Conservation (phyloP, 345 rosid species). For the Sonneratia caseolaris region DNA sequence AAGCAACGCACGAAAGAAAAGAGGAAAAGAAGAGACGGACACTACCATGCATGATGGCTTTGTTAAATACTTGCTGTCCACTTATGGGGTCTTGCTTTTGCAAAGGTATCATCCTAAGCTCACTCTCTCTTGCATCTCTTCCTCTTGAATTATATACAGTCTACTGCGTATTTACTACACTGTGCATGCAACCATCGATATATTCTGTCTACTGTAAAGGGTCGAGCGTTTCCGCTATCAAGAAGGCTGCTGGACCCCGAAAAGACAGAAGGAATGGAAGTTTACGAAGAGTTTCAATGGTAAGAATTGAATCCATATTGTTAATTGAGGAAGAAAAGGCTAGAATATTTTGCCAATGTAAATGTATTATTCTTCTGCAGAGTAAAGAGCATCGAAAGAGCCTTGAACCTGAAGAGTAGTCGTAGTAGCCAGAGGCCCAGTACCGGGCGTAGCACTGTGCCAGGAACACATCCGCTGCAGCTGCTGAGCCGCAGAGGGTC, state of each 20-base stretch:
- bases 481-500: conserved; percentile 77
- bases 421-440: conserved; percentile 84
- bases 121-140: background rate
- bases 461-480: conserved; percentile 70
- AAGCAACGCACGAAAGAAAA: background rate
- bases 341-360: too few species aligned
- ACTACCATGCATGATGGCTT: background rate
- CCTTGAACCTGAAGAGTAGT: conserved; percentile 43
- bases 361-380: too few species aligned
- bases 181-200: too few species aligned
- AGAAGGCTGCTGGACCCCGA: too few species aligned
- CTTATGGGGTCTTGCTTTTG: background rate
- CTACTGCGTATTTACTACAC: too few species aligned
- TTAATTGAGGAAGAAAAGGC: too few species aligned
- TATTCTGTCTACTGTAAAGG: too few species aligned
- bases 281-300: too few species aligned
- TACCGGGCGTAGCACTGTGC: conserved; percentile 79
- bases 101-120: background rate
- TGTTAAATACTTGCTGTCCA: background rate
- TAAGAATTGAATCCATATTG: too few species aligned
- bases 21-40: background rate
- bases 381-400: background rate
- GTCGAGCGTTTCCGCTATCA: too few species aligned
- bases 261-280: too few species aligned
- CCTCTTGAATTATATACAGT: too few species aligned